Base-by-base conservation (phyloP, 768 basidiomycete species). In the Cyclocybe cylindracea region DNA sequence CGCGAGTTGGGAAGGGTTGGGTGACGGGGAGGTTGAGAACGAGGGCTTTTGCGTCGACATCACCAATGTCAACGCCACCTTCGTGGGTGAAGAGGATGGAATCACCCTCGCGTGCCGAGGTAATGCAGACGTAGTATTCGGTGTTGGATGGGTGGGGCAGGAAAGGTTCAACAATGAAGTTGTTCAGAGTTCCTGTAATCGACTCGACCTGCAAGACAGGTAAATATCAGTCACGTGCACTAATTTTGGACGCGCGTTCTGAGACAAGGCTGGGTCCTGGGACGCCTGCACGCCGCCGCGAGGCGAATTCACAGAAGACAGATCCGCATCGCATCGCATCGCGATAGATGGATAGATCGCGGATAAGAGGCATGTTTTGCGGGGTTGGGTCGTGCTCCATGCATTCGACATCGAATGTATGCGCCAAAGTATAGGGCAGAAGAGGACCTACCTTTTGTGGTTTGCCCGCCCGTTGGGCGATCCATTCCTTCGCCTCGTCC, bases 131-230 rank as follows among this genome's bases (percentile, higher is more conserved):
- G 70, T 98, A 99, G 77, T 92, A 98, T 70, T 98, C 97, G 53
- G 94, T 89, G 67, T 94, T 80, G 46, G 91, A 84, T 2, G 92
- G 87, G 66, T 98, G 96, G 43, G 96, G 96, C 47, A 95, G 79
- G 86, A 99, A 97, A n/a, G 96, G 96, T 73, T 99, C 96, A 58
- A 98, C 82, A 71, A 99, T 98, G 76, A 99, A 98, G 70, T 87
- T 97, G 79, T 88, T 94, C 58, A 99, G 81, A 33, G 92, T 94
- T 54, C 96, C 96, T n/a, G 89, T 91, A 55, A 91, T 86, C 41
- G 88, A 82, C 76, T 97, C 97, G 53, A 98, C 96, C 90, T 94
- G 56, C 7, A 43, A 48, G 36, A 44, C 14, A 11, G 3, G 16
- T 33, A 50, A 51, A 37, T 14, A 44, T 62, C 53, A 63, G 61